phyloP scores from a whole-genome alignment of 257 asterid genomes.

The Penstemon barbatus region DNA sequence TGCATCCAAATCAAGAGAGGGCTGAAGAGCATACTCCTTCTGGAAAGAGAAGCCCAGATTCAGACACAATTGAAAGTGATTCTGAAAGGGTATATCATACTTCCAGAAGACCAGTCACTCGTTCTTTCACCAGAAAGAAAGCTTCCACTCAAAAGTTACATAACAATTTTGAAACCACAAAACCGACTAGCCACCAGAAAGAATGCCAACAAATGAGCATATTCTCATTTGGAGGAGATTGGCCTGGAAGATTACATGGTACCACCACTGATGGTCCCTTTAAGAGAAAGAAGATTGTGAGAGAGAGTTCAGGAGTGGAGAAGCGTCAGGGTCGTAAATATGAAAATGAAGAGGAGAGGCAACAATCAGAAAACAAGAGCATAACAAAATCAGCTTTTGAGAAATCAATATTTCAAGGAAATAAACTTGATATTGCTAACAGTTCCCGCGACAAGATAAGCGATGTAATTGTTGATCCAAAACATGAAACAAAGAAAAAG shows the following conservation, averaged over 20 bases:
- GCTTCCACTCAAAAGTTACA: constrained; percentile 39
- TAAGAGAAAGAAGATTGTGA: constrained; percentile 41
- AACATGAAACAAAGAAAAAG: constrained; percentile 35
- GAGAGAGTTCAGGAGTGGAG: constrained; percentile 38
- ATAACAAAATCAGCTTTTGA: constrained; percentile 36
- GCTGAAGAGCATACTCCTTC: constrained; percentile 36
- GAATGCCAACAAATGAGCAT: constrained; percentile 38
- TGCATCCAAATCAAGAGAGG: constrained; percentile 17
- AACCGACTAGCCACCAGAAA: constrained; percentile 33
- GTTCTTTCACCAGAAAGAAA: constrained; percentile 49
- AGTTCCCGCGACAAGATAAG: constrained; percentile 35
- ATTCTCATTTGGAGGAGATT: constrained; percentile 40
- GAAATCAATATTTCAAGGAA: constrained; percentile 38
- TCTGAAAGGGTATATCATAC: constrained; percentile 45
- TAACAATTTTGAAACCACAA: constrained; percentile 36
- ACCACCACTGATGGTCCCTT: constrained; percentile 42
- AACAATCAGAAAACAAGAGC: constrained; percentile 37
- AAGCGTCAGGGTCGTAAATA: constrained; percentile 30
- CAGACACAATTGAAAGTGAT: constrained; percentile 85
- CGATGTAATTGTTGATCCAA: constrained; percentile 33
- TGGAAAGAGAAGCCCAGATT: constrained; percentile 45
- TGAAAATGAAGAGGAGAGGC: constrained; percentile 41
- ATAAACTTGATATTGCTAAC: constrained; percentile 33
- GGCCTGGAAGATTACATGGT: constrained; percentile 40
- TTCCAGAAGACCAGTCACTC: constrained; percentile 52